Evolutionary conservation across 2,329 filamentous ascomycete species (phyloP).

Genomic region (Scytalidium lignicola): DNA sequence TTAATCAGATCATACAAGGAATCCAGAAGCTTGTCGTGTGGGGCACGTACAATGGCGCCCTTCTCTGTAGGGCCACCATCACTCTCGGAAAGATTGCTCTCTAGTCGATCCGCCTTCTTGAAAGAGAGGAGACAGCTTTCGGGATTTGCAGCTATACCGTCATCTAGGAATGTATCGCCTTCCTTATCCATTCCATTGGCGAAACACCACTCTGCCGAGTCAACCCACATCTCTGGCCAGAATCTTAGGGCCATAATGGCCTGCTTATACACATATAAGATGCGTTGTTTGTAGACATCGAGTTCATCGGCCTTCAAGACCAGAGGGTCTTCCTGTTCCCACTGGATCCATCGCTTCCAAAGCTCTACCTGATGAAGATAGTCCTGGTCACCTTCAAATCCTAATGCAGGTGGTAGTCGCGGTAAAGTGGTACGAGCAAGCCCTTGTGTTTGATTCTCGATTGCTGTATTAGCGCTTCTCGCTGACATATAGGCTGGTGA

Average conservation of each 20-base stretch:
- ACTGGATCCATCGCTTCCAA: conserved; percentile 92
- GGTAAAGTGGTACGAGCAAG: conserved; percentile 75
- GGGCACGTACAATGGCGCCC: conserved; percentile 64
- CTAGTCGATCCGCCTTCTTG: conserved; percentile 82
- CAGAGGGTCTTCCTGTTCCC: conserved; percentile 91
- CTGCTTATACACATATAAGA: conserved; percentile 90
- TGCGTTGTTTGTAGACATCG: conserved; percentile 67
- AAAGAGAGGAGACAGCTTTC: conserved; percentile 89
- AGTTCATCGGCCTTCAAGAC: conserved; percentile 79
- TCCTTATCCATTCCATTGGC: conserved; percentile 67
- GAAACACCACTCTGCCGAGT: conserved; percentile 89
- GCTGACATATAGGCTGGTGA: conserved; percentile 96
- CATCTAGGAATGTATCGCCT: conserved; percentile 62
- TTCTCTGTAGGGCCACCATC: conserved; percentile 60
- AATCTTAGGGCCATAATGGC: conserved; percentile 90
- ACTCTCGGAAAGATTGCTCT: conserved; percentile 71
- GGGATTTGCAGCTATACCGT: conserved; percentile 84
- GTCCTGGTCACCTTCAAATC: conserved; percentile 82
- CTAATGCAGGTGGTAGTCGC: conserved; percentile 72
- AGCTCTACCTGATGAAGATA: conserved; percentile 78
- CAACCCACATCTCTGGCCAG: conserved; percentile 94
- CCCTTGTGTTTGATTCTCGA: conserved; percentile 82
- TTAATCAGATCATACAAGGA: conserved; percentile 83
- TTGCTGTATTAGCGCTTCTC: conserved; percentile 78
- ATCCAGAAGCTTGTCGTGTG: conserved; percentile 77